Evolutionary conservation across 495 filamentous ascomycete species (phyloP), one percentile per base, ranked within the genome.

Genomic region (Penicillium cosmopolitanum): DNA sequence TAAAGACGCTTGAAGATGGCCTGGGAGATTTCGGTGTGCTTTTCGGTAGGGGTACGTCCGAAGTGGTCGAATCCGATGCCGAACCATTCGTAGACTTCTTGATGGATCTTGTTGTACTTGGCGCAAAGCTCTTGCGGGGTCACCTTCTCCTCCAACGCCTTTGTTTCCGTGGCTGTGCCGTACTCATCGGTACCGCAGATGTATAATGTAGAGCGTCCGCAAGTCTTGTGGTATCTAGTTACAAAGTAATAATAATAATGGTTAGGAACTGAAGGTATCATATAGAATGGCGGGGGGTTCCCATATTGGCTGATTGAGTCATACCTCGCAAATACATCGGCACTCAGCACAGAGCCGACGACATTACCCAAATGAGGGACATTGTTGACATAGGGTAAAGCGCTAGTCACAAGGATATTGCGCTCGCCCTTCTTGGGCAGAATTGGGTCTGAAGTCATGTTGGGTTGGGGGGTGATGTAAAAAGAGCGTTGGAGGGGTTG

Each of bases 341-440:
- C 89, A 63, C 85, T 87, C 66, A 98, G 83, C 38, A 96, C 92
- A 63, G 87, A 91, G 56, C 95, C 95, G 54, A 97, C 84, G 55
- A 97, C 88, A 74, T 98, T 98, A 55, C 95, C 93, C 66, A 97
- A 81, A 76, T 97, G 94, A 52, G 94, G 95, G 10, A 96, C 91
- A 75, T 97, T 97, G 78, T 98, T 98, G 52, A 96, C 93, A 70
- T 97, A 98, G 43, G 91, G 90, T 35, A 92, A 67, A 43, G 89
- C 66, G 47, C 56, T 69, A 52, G 71, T 89, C 38, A 89, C 80
- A 25, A 89, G 63, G 28, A 79, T 71, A 66, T 80, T 80, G 43
- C 73, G 73, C 68, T 80, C 62, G 56, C 77, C 79, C 58, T 73
- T 59, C 61, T 75, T 66, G 56, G 78, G 78, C 56, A 81, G 55